Conservation (phyloP, 1,139 yeast species). For the Zygoascus sp. region DNA sequence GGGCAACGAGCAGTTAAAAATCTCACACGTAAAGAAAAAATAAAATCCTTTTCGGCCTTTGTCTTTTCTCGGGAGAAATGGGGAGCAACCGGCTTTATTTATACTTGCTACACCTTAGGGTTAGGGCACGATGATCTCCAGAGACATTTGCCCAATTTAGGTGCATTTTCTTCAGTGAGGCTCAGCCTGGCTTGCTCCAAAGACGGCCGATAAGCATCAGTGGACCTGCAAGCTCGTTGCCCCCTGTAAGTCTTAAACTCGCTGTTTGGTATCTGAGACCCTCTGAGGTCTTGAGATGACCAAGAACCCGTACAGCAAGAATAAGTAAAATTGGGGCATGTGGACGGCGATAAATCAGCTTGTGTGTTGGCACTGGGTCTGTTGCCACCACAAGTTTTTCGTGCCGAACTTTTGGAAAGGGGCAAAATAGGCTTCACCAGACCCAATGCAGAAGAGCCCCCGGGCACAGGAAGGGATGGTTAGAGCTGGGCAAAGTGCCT, state of each 20-base stretch:
- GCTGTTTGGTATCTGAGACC: too few relatives aligned
- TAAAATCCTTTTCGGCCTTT: conserved; percentile 2
- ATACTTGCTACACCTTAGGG: conserved; percentile 14
- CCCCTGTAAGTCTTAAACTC: too few relatives aligned
- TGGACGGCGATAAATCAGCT: not conserved
- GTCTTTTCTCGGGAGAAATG: not conserved
- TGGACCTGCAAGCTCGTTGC: too few relatives aligned
- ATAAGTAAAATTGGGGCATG: not conserved
- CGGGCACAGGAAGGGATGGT: too few relatives aligned
- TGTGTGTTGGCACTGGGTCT: not conserved
- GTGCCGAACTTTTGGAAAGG: not conserved
- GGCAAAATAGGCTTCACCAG: not conserved
- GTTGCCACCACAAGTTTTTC: not conserved
- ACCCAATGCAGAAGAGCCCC: too few relatives aligned
- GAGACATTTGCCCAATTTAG: conserved; percentile 1
- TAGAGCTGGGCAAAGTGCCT: too few relatives aligned
- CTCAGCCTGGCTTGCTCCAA: not conserved
- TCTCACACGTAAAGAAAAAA: conserved; percentile 2
- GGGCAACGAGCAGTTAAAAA: conserved; percentile 7
- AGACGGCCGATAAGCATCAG: not conserved
- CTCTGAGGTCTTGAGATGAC: too few relatives aligned
- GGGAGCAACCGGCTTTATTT: conserved; percentile 12
- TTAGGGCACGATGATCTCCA: conserved; percentile 12
- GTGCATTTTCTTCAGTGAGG: conserved; percentile 1
- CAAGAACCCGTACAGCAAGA: too few relatives aligned